These are phyloP conservation scores for Fraxinus nigra DNA, from an alignment of 305 asterid species.

Conservation along the genomic window DNA sequence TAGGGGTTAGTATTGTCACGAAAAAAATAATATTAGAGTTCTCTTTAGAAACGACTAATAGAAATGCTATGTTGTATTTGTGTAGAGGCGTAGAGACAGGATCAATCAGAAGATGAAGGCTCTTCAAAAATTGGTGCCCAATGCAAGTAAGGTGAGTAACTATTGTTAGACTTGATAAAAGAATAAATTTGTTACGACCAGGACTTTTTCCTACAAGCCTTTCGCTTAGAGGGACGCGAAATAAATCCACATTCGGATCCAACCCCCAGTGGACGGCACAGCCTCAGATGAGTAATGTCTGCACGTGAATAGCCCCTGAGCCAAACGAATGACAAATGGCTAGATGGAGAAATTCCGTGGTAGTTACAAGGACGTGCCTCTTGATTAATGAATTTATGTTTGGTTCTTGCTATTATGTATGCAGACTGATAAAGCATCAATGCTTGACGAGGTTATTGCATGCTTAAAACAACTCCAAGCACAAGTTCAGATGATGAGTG, in stretches of 20 bases:
- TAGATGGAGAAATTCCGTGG: no score
- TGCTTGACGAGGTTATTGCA: slow-evolving; percentile 71
- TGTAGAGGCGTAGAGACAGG: slow-evolving; percentile 64
- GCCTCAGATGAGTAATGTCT: no score
- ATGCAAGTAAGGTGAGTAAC: slow-evolving; percentile 56
- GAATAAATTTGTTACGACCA: no score
- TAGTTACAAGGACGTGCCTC: no score
- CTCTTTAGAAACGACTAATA: not conserved
- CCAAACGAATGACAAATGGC: no score
- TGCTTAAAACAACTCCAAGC: slow-evolving; percentile 67
- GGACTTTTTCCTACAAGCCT: no score
- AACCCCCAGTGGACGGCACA: no score
- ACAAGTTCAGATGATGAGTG: slow-evolving; percentile 58
- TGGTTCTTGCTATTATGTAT: not conserved
- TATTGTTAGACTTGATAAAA: not conserved
- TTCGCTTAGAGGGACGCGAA: no score
- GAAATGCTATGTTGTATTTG: not conserved
- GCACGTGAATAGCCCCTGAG: no score
- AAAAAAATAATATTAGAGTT: not conserved
- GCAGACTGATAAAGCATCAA: slow-evolving; percentile 76
- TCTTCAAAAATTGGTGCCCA: slow-evolving; percentile 71
- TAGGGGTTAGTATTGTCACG: no score
- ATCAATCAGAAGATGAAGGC: slow-evolving; percentile 78
- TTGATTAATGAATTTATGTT: not conserved
- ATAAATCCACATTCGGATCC: no score